A percentile compares a stretch with the other conserved stretches of the same genome.
Evolutionary conservation across 495 filamentous ascomycete genomes (phyloP).

Genomic region (Parathielavia appendiculata): DNA sequence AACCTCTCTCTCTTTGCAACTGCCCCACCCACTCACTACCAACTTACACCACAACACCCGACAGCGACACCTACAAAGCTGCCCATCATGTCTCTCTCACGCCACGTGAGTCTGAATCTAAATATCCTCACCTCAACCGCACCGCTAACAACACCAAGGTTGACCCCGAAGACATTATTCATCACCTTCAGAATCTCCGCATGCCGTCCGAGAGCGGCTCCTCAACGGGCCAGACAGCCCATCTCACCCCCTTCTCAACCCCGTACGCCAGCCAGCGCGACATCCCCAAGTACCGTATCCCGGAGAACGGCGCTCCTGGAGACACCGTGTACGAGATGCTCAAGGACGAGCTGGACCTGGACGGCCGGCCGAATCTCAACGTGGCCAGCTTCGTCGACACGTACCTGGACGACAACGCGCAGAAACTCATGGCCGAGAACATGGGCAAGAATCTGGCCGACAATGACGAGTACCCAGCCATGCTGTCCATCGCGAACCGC

Average conservation of each 20-base stretch:
- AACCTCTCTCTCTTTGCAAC: background rate
- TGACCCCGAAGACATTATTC: conserved; percentile 58
- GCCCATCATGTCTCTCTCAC: conserved; percentile 26
- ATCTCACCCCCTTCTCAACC: conserved; percentile 59
- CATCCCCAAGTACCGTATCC: conserved; percentile 65
- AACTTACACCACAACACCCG: background rate
- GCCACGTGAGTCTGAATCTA: conserved; percentile 18
- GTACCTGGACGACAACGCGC: conserved; percentile 64
- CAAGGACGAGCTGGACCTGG: conserved; percentile 68
- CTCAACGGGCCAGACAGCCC: conserved; percentile 20
- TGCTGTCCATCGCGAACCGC: conserved; percentile 66
- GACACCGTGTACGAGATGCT: conserved; percentile 64
- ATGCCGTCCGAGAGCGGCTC: conserved; percentile 37
- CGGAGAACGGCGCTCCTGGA: conserved; percentile 55
- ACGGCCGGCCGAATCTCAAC: conserved; percentile 68
- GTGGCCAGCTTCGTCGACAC: conserved; percentile 68
- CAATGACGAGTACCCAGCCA: conserved; percentile 70
- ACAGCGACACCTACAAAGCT: background rate
- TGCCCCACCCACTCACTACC: background rate
- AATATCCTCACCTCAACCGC: background rate
- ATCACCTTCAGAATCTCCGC: conserved; percentile 44
- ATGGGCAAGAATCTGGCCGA: conserved; percentile 64
- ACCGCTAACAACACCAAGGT: conserved; percentile 37
- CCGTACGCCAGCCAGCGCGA: conserved; percentile 56
- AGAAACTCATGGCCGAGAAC: conserved; percentile 63